Base-by-base conservation (phyloP, 345 rosid species). In the Euclidium syriacum region DNA sequence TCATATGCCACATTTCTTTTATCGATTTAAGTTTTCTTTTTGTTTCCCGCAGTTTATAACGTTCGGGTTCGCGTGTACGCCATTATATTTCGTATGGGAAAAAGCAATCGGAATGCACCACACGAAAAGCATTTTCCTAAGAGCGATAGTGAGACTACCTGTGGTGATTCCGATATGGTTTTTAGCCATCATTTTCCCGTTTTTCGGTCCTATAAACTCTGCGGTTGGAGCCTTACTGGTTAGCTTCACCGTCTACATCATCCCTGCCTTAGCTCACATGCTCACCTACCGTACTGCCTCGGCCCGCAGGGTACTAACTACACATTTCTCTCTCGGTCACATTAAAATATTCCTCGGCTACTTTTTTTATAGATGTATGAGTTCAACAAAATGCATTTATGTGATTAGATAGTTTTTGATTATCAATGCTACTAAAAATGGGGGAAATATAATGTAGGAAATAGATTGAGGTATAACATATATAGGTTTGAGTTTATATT, bases 101-200 rank as follows among this genome's bases (percentile, higher is more conserved):
- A 92, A 92, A 71, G 91, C 84, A 44, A 85, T 92, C 2, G 97
- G 97, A 51, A 90, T 92, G 97, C 99, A 92, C 30, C 91, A 89
- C 75, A 85, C 96, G 0, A 90, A 52, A 58, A 92, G 96, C 73
- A 70, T 92, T 24, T 92, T 84, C 36, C 47, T 85, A 29, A 80
- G 99, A 72, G 99, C 98, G 5, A 72, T 92, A 3, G 96, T 86
- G 1, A 81, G 99, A 61, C 77, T 92, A 17, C 99, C 99, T 1
- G 97, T 92, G 52, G 99, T 92, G 43, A 75, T 90, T 4, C 99
- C 99, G 0, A 94, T 94, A 25, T 94, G 99, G 99, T 94, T 94
- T 67, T 64, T 94, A 39, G 99, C 97, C 23, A 90, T 94, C 4
- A 87, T 94, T 69, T 94, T 94, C 73, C 99, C 99, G 0, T 92